These are phyloP conservation scores for Puccinia novopanici DNA, from an alignment of 1,284 basidiomycete species.

Conservation along the genomic window DNA sequence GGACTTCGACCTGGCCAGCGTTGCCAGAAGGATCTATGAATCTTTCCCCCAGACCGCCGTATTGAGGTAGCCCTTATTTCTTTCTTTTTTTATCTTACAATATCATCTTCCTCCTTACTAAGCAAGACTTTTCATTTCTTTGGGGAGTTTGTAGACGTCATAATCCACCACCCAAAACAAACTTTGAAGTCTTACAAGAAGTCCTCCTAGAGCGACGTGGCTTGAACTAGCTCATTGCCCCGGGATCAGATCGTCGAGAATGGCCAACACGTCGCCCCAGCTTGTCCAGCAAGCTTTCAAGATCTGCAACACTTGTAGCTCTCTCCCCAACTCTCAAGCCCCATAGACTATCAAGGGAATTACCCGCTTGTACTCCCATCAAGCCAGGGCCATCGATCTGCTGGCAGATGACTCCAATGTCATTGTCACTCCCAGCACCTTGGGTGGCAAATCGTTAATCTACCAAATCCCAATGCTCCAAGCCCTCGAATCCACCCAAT, in stretches of 20 bases:
- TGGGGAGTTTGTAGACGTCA: conserved; percentile 70
- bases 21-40: conserved; percentile 87
- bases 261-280: conserved; percentile 18
- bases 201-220: conserved; percentile 83
- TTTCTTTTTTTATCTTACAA: conserved; percentile 53
- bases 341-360: conserved; percentile 70
- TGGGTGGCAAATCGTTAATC: conserved; percentile 87
- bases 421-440: conserved; percentile 85
- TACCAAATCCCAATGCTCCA: conserved; percentile 75
- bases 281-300: conserved; percentile 59
- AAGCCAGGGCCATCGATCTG: conserved; percentile 73
- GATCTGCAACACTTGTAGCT: conserved; percentile 65
- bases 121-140: not conserved
- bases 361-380: conserved; percentile 72
- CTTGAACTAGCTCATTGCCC: conserved; percentile 68
- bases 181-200: conserved; percentile 95
- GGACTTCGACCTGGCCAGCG: conserved; percentile 91
- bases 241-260: conserved; percentile 66
- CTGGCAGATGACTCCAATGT: conserved; percentile 70
- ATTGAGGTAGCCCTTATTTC: too few relatives aligned
- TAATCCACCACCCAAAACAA: conserved; percentile 83
- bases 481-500: conserved; percentile 68
- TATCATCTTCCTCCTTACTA: not conserved
- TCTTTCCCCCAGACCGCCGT: too few relatives aligned
- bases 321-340: conserved; percentile 67